Conservation (phyloP, 1,284 basidiomycete species). For the Fomes fomentarius region DNA sequence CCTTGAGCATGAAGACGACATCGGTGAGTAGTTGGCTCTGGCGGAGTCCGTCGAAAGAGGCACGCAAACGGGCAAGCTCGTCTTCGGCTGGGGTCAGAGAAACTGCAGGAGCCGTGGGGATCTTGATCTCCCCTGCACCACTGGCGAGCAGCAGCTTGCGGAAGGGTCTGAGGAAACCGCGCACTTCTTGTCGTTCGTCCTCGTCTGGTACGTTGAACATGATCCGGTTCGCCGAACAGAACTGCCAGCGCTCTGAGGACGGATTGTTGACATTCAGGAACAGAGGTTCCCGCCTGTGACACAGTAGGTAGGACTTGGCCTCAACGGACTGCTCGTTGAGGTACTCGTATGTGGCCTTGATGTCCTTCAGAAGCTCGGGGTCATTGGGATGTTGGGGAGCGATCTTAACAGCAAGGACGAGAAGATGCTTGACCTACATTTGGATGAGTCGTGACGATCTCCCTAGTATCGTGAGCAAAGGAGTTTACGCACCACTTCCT, state of each 20-base stretch:
- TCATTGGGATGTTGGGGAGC: too few species aligned
- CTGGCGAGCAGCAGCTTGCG: constrained; percentile 35
- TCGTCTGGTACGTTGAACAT: constrained; percentile 38
- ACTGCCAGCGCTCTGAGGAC: constrained; percentile 30
- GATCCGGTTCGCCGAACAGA: constrained; percentile 37
- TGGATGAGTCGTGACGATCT: too few species aligned
- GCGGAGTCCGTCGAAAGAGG: constrained; percentile 34
- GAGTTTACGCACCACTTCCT: constrained; percentile 43
- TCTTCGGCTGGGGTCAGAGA: constrained; percentile 20
- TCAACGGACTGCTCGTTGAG: too few species aligned
- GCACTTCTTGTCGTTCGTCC: constrained; percentile 30
- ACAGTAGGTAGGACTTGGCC: too few species aligned
- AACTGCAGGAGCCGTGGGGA: constrained; percentile 12
- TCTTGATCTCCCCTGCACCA: constrained; percentile 34
- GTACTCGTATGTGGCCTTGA: too few species aligned
- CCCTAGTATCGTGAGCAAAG: too few species aligned
- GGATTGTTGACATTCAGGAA: constrained; percentile 46
- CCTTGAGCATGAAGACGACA: constrained; percentile 28
- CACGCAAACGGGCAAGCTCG: constrained; percentile 24
- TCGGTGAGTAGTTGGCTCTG: constrained; percentile 32
- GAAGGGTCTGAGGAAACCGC: constrained; percentile 36
- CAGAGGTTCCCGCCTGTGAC: constrained; percentile 10
- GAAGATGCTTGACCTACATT: not conserved
- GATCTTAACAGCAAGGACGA: not conserved
- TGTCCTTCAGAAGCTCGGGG: too few species aligned